These are phyloP conservation scores for Metarhizium guizhouense DNA, from an alignment of 2,329 filamentous ascomycete genomes.

Conservation along the genomic window DNA sequence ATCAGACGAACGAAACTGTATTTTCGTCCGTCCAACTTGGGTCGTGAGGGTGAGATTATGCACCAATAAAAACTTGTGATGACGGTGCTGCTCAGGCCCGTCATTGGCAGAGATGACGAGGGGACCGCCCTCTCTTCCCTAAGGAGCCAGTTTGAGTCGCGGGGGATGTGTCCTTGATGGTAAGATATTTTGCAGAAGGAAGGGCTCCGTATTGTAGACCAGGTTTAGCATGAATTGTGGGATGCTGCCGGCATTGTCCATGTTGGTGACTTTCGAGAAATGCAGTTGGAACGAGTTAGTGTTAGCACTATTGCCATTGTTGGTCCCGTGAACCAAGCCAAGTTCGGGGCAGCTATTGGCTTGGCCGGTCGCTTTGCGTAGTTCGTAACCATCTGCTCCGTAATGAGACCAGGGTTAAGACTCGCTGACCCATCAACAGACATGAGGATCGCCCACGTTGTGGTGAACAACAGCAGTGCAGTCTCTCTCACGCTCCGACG, in stretches of 20 bases:
- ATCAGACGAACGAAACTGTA: constrained; percentile 8
- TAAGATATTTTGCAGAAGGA: not conserved
- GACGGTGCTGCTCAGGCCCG: not conserved
- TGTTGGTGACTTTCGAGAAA: not conserved
- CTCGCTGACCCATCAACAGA: not conserved
- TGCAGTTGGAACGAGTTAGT: not conserved
- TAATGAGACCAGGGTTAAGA: not conserved
- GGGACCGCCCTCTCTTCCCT: not conserved
- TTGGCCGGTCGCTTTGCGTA: not conserved
- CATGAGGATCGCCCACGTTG: not conserved
- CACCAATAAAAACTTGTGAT: not conserved
- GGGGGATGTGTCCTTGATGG: not conserved
- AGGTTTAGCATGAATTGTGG: not conserved
- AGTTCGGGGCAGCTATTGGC: not conserved
- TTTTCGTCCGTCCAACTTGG: too few relatives aligned
- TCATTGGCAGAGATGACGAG: not conserved
- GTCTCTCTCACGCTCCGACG: not conserved
- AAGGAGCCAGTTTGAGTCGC: not conserved
- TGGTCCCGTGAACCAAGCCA: not conserved
- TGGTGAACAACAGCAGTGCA: not conserved
- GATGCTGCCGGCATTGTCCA: not conserved
- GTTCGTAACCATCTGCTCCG: not conserved
- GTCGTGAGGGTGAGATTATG: not conserved
- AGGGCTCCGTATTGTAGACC: not conserved
- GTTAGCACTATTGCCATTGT: not conserved